Conservation (phyloP, 768 basidiomycete genomes). For the Rhodotorula taiwanensis region DNA sequence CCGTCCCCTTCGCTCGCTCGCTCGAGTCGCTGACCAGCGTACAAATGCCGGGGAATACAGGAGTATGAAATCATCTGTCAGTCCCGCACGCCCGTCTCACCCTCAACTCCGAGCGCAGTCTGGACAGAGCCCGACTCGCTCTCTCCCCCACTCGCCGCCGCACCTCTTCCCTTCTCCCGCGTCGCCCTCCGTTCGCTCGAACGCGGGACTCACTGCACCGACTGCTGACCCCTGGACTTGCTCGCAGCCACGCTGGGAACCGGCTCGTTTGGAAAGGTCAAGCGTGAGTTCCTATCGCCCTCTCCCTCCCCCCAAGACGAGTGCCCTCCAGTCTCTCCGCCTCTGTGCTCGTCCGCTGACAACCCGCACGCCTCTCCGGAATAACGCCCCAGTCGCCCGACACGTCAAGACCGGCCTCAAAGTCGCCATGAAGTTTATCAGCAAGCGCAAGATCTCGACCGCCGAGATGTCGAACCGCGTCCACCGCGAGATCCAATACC, state of each 20-base stretch:
- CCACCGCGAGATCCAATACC: conserved; percentile 91
- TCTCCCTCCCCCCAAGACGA: conserved; percentile 2
- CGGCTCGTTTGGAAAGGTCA: conserved; percentile 97
- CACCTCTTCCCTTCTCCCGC: background rate
- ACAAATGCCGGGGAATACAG: background rate
- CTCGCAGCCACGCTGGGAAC: conserved; percentile 69
- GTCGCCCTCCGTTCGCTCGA: background rate
- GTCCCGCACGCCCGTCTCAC: too few species aligned
- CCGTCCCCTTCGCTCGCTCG: background rate
- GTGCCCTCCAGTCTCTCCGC: too few species aligned
- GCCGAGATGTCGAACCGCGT: conserved; percentile 89
- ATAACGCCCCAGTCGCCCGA: conserved; percentile 61
- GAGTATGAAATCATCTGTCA: conserved; percentile 36
- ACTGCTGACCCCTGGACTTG: conserved; percentile 24
- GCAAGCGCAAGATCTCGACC: conserved; percentile 83
- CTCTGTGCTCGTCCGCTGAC: too few species aligned
- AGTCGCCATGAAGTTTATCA: conserved; percentile 97
- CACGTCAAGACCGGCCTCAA: conserved; percentile 91
- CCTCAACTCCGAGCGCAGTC: too few species aligned
- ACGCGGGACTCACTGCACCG: too few species aligned
- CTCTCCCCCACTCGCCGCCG: background rate
- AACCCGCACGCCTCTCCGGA: background rate
- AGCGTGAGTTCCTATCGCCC: conserved; percentile 63
- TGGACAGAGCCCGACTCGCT: too few species aligned
- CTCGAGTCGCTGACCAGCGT: background rate